phyloP scores from a whole-genome alignment of 2,329 filamentous ascomycete species.

The Exutisphaerella laricina region DNA sequence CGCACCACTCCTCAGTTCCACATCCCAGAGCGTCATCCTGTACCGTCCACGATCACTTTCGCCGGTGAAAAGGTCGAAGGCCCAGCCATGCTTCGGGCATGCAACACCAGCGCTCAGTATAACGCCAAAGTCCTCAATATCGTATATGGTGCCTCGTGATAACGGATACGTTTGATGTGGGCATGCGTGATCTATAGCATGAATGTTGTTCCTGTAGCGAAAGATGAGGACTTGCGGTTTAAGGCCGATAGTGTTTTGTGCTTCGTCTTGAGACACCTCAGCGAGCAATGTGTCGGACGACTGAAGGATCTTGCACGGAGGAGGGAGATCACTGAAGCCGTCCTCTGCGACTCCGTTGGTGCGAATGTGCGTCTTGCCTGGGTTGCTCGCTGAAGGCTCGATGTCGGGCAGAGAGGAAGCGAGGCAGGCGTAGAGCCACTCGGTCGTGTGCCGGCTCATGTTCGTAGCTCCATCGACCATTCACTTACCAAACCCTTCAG shows the following conservation, averaged over 20 bases:
- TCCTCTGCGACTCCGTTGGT: slow-evolving; percentile 33
- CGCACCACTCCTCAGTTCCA: slow-evolving; percentile 42
- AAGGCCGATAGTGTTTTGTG: slow-evolving; percentile 29
- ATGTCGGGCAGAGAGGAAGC: slow-evolving; percentile 53
- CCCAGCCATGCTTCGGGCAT: slow-evolving; percentile 67
- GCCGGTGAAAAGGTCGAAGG: slow-evolving; percentile 63
- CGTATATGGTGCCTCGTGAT: slow-evolving; percentile 57
- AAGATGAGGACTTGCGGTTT: slow-evolving; percentile 62
- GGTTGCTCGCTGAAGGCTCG: slow-evolving; percentile 35
- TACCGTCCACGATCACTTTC: slow-evolving; percentile 58
- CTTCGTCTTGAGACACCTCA: slow-evolving; percentile 39
- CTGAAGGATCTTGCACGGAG: slow-evolving; percentile 53
- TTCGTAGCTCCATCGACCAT: too few species aligned
- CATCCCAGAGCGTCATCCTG: slow-evolving; percentile 58
- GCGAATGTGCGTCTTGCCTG: slow-evolving; percentile 39
- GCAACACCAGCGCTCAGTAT: slow-evolving; percentile 57
- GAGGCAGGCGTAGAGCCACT: slow-evolving; percentile 54
- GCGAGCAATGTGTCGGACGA: slow-evolving; percentile 22
- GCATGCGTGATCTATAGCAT: slow-evolving; percentile 66
- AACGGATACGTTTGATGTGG: slow-evolving; percentile 64
- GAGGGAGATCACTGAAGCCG: slow-evolving; percentile 4
- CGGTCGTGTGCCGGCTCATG: neutral
- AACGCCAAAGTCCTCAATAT: slow-evolving; percentile 68
- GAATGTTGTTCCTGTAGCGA: slow-evolving; percentile 56
- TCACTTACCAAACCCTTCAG: too few species aligned